Conservation (phyloP, 768 basidiomycete species). For the Neoboletus subvelutipes region DNA sequence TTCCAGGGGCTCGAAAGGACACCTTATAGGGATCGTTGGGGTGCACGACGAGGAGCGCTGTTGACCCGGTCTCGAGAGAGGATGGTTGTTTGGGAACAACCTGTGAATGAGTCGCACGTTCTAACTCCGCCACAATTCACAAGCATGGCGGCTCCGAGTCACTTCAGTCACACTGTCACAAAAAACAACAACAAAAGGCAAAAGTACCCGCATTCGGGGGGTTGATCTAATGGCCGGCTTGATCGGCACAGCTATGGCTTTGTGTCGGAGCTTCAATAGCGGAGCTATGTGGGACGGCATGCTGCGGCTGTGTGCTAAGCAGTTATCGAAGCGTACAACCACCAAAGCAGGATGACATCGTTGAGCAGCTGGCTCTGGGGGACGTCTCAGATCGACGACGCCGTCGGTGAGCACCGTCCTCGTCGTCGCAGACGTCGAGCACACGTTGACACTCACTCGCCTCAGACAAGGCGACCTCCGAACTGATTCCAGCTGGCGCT, state of each 20-base stretch:
- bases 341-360: conserved; percentile 47
- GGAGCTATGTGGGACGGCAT: conserved; percentile 15
- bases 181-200: not conserved
- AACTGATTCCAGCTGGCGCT: conserved; percentile 74
- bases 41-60: conserved; percentile 15
- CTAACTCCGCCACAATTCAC: conserved; percentile 35
- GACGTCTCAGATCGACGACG: conserved; percentile 78
- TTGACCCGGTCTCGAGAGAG: conserved; percentile 23
- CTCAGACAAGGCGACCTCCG: conserved; percentile 92
- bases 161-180: conserved; percentile 20
- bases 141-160: conserved; percentile 18
- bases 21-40: conserved; percentile 6
- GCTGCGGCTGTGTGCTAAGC: conserved; percentile 17
- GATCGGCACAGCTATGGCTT: conserved; percentile 2
- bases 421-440: conserved; percentile 3
- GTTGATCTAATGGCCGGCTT: not conserved
- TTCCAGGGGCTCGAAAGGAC: not conserved
- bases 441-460: conserved; percentile 29
- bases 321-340: conserved; percentile 10
- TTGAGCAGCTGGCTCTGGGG: conserved; percentile 78
- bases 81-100: conserved; percentile 36
- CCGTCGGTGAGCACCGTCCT: conserved; percentile 58
- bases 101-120: conserved; percentile 33
- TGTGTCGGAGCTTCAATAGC: conserved; percentile 25
- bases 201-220: not conserved